These are phyloP conservation scores for Ustilago tritici DNA, from an alignment of 1,284 basidiomycete species.

Conservation along the genomic window DNA sequence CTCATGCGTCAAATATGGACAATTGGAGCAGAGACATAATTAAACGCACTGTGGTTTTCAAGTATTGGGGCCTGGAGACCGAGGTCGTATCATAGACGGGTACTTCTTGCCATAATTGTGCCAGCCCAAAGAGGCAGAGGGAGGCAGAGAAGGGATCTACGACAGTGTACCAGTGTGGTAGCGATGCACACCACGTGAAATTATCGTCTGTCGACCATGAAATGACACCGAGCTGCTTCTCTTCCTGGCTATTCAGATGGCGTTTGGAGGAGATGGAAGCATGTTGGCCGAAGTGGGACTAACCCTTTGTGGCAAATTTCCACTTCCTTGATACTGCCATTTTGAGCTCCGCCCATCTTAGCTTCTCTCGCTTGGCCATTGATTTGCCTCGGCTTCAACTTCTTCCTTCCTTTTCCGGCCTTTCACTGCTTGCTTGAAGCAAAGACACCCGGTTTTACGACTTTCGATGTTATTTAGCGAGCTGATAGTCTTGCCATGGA, in stretches of 20 bases:
- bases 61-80: not conserved
- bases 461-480: too few relatives aligned
- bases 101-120: not conserved
- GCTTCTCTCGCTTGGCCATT: not conserved
- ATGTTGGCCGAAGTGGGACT: conserved; percentile 2
- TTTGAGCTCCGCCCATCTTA: conserved; percentile 20
- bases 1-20: not conserved
- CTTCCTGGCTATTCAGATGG: not conserved
- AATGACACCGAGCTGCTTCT: conserved; percentile 14
- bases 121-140: not conserved
- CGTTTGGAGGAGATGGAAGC: not conserved
- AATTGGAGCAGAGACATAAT: not conserved
- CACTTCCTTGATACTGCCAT: not conserved
- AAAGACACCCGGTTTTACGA: too few relatives aligned
- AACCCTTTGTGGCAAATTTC: not conserved
- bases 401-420: not conserved
- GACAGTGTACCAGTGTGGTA: conserved; percentile 9
- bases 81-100: not conserved
- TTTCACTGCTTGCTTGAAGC: not conserved
- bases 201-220: conserved; percentile 5
- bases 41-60: not conserved
- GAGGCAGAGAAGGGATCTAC: not conserved
- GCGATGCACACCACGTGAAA: conserved; percentile 15
- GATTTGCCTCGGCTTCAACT: not conserved
- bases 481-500: too few relatives aligned